Percentiles rank a stretch among this genome's conserved stretches.
Evolutionary conservation across 495 filamentous ascomycete species (phyloP).

Genomic region (Staphylotrichum tortipilum): DNA sequence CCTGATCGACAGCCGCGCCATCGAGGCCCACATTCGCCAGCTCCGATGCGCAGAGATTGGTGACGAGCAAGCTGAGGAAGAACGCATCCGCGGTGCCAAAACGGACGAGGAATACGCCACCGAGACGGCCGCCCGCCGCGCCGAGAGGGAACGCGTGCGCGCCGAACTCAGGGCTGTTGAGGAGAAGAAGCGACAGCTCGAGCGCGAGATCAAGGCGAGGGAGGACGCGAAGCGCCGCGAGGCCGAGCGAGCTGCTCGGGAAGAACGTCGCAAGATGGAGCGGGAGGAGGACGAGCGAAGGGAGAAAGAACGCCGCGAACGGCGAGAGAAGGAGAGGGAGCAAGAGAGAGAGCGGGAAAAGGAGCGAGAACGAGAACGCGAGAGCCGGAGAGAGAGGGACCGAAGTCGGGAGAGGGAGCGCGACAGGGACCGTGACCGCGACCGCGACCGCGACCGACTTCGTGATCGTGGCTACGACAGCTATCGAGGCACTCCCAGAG

Average conservation of each 20-base stretch:
- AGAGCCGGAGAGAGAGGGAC: conserved; percentile 25
- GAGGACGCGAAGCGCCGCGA: conserved; percentile 47
- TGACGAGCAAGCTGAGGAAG: conserved; percentile 57
- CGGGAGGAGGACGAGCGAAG: conserved; percentile 52
- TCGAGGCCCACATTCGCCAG: conserved; percentile 59
- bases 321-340: conserved; percentile 48
- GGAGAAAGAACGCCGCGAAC: conserved; percentile 47
- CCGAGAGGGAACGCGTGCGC: conserved; percentile 55
- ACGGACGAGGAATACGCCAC: conserved; percentile 74
- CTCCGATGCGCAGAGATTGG: conserved; percentile 68
- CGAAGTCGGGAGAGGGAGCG: conserved; percentile 25
- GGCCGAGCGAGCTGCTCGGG: conserved; percentile 50
- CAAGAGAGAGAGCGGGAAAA: conserved; percentile 50
- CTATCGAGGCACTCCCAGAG: conserved; percentile 18
- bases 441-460: conserved; percentile 38
- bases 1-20: conserved; percentile 57
- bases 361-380: conserved; percentile 32
- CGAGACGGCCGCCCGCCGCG: conserved; percentile 57
- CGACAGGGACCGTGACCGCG: conserved; percentile 27
- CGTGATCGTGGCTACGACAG: conserved; percentile 46
- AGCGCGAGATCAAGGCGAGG: conserved; percentile 56
- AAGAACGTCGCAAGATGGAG: conserved; percentile 49
- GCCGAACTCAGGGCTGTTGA: conserved; percentile 57
- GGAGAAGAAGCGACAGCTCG: conserved; percentile 56
- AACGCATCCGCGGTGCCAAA: conserved; percentile 62